These are phyloP conservation scores for Eimeria zaria DNA, from an alignment of 169 alveolate genomes.

Conservation along the genomic window DNA sequence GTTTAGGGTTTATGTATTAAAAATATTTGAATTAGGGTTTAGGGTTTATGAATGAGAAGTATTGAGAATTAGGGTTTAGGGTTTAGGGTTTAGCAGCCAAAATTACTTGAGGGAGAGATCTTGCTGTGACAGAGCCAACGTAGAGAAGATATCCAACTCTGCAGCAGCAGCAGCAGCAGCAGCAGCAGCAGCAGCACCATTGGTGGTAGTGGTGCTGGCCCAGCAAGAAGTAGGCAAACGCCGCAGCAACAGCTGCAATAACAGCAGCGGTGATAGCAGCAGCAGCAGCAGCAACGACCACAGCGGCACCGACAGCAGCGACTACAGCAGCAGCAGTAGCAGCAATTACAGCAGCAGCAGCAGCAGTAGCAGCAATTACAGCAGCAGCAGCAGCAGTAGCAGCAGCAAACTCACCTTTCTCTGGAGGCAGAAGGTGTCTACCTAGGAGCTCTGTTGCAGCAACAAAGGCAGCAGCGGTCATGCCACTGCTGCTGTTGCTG, in stretches of 20 bases:
- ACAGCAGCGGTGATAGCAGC: background rate
- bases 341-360: conserved; percentile 37
- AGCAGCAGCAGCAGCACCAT: conserved; percentile 18
- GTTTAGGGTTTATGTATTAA: no score
- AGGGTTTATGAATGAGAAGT: background rate
- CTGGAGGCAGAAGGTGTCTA: no score
- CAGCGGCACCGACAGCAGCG: conserved; percentile 23
- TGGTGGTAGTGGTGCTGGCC: background rate
- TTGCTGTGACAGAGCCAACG: background rate
- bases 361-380: conserved; percentile 16
- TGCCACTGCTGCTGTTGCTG: no score
- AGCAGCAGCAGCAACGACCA: background rate
- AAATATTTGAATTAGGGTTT: background rate
- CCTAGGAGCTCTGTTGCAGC: no score
- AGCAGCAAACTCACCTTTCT: background rate
- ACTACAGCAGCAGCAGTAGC: background rate
- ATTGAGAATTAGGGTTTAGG: background rate
- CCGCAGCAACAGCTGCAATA: no score
- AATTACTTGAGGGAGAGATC: background rate
- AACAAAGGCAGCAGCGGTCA: conserved; percentile 51
- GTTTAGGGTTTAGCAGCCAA: background rate
- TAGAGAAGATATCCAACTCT: background rate
- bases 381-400: background rate
- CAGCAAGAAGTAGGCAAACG: background rate
- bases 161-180: conserved; percentile 55